Percentiles rank a stretch among this genome's conserved stretches.
These are phyloP conservation scores for Trypanosoma rangeli DNA, from an alignment of 208 protist species.

Conservation along the genomic window DNA sequence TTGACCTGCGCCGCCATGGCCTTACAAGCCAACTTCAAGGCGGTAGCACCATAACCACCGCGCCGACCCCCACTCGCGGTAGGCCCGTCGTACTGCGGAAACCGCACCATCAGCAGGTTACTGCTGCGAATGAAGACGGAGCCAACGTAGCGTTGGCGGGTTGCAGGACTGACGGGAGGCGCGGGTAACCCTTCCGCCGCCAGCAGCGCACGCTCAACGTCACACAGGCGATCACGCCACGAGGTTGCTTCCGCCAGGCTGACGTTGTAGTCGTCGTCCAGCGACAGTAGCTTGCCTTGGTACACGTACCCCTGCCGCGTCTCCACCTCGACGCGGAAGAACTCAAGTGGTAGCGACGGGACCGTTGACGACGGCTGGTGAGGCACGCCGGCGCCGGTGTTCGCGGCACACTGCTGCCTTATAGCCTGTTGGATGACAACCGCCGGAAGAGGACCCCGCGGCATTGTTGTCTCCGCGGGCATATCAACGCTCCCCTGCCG, in stretches of 20 bases:
- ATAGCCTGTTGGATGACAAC: conserved; percentile 23
- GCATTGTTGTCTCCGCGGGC: conserved; percentile 9
- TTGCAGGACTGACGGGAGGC: conserved; percentile 38
- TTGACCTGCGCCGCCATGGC: conserved; percentile 51
- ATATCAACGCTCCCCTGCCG: background rate
- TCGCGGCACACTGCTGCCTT: background rate
- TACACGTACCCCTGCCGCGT: conserved; percentile 86
- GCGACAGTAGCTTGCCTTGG: conserved; percentile 48
- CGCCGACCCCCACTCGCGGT: background rate
- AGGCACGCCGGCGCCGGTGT: background rate
- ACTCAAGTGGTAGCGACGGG: conserved; percentile 2
- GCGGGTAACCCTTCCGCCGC: conserved; percentile 22
- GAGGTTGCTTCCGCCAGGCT: conserved; percentile 56
- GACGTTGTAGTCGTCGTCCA: conserved; percentile 83
- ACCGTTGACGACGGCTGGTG: conserved; percentile 4
- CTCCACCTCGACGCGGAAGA: conserved; percentile 76
- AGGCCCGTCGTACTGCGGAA: conserved; percentile 26
- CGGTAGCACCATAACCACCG: conserved; percentile 4
- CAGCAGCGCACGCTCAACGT: conserved; percentile 51
- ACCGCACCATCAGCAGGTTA: conserved; percentile 70
- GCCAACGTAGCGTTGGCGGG: conserved; percentile 63
- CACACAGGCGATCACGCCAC: conserved; percentile 57
- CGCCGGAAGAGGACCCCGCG: conserved; percentile 23
- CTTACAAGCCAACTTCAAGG: conserved; percentile 31
- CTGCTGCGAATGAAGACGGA: conserved; percentile 72